A percentile compares a stretch with the other conserved stretches of the same genome.
phyloP scores from a whole-genome alignment of 345 rosid genomes.

The Eucalyptus coolabah region DNA sequence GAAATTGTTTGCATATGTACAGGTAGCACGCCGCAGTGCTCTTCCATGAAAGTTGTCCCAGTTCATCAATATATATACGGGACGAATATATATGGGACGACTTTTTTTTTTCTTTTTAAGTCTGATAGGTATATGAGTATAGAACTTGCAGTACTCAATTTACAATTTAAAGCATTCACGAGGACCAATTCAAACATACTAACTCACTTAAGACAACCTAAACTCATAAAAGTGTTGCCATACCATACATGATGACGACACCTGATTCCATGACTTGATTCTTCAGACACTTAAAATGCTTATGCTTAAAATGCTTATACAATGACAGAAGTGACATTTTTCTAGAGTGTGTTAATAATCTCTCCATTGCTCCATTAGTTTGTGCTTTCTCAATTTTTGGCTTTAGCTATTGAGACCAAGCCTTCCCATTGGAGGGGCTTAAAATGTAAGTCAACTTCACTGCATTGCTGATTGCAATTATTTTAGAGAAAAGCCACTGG shows the following conservation, averaged over 20 bases:
- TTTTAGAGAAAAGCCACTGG: not conserved
- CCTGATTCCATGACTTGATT: not conserved
- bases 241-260: not conserved
- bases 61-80: not conserved
- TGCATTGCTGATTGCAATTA: not conserved
- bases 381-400: too few species aligned
- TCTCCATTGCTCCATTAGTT: too few species aligned
- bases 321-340: not conserved
- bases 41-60: not conserved
- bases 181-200: not conserved
- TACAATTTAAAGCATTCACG: not conserved
- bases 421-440: not conserved
- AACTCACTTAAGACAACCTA: not conserved
- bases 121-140: not conserved
- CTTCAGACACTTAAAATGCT: not conserved
- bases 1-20: not conserved
- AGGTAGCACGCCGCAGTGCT: not conserved
- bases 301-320: not conserved
- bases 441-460: not conserved
- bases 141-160: not conserved
- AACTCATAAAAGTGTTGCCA: not conserved
- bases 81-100: not conserved
- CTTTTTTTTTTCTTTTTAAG: not conserved
- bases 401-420: not conserved
- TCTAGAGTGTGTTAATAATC: not conserved